Conservation (phyloP, 345 rosid genomes). For the Streptanthus diversifolius region DNA sequence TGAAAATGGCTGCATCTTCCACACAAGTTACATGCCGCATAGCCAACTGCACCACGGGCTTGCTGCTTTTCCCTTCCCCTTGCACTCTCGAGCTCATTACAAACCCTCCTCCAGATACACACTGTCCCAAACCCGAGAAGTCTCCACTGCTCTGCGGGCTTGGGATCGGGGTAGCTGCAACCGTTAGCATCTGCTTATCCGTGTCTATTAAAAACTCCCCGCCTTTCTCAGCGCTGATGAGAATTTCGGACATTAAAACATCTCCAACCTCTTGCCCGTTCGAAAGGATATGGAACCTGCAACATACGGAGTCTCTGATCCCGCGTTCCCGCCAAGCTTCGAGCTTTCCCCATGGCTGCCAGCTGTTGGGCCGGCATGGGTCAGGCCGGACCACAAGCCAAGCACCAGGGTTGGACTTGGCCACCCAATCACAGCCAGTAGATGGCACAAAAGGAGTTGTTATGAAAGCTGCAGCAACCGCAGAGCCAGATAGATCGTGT, state of each 20-base stretch:
- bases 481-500: slow-evolving; percentile 95
- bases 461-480: slow-evolving; percentile 94
- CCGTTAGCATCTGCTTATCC: slow-evolving; percentile 60
- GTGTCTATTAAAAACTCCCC: slow-evolving; percentile 87
- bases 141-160: slow-evolving; percentile 95
- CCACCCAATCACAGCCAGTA: slow-evolving; percentile 97
- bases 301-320: slow-evolving; percentile 77
- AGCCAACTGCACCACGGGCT: slow-evolving; percentile 77
- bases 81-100: slow-evolving; percentile 91
- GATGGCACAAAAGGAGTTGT: slow-evolving; percentile 98
- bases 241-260: slow-evolving; percentile 80
- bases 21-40: slow-evolving; percentile 87
- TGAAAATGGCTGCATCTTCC: slow-evolving; percentile 94
- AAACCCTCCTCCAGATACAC: slow-evolving; percentile 70
- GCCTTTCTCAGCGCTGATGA: slow-evolving; percentile 81
- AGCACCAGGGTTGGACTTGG: slow-evolving; percentile 90
- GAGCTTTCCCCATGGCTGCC: slow-evolving; percentile 98
- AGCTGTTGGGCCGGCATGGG: slow-evolving; percentile 71
- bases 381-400: slow-evolving; percentile 93
- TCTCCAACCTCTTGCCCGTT: slow-evolving; percentile 73
- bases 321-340: slow-evolving; percentile 98
- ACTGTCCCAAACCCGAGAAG: slow-evolving; percentile 59
- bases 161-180: slow-evolving; percentile 66
- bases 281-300: slow-evolving; percentile 78
- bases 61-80: slow-evolving; percentile 89